Conservation (phyloP, 768 basidiomycete genomes). For the Polyporus arcularius region DNA sequence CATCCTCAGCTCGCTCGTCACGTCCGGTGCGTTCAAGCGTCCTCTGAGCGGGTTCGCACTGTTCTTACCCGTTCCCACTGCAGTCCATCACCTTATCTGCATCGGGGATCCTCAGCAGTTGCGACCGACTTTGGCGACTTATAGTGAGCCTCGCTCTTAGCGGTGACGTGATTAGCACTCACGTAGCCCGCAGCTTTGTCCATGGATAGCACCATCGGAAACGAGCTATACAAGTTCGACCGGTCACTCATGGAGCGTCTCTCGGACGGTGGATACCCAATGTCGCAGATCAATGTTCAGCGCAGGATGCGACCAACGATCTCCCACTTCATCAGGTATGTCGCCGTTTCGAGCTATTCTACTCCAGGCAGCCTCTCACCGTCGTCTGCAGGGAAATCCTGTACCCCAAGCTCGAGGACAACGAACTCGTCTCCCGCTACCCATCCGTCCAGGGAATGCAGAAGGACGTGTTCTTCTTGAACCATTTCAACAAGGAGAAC, state of each 20-base stretch:
- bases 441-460: slow-evolving; percentile 61
- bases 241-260: slow-evolving; percentile 78
- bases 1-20: slow-evolving; percentile 62
- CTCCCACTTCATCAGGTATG: slow-evolving; percentile 58
- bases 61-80: slow-evolving; percentile 22
- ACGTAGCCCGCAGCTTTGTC: slow-evolving; percentile 51
- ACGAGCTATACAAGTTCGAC: slow-evolving; percentile 54
- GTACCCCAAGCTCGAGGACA: slow-evolving; percentile 62
- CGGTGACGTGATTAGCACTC: no score
- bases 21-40: background rate
- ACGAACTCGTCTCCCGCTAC: slow-evolving; percentile 51
- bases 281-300: slow-evolving; percentile 73
- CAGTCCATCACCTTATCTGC: slow-evolving; percentile 69
- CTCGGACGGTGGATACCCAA: slow-evolving; percentile 51
- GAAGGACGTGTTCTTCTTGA: slow-evolving; percentile 68
- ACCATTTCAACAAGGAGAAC: slow-evolving; percentile 62
- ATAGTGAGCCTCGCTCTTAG: slow-evolving; percentile 39
- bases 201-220: slow-evolving; percentile 63
- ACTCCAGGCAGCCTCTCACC: background rate
- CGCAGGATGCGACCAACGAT: slow-evolving; percentile 75
- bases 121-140: slow-evolving; percentile 67
- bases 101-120: slow-evolving; percentile 84
- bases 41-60: background rate
- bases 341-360: background rate
- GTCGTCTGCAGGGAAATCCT: slow-evolving; percentile 47